Percentiles rank a stretch among this genome's conserved stretches.
phyloP scores from a whole-genome alignment of 2,329 filamentous ascomycete species.

The Helminthosporium solani region DNA sequence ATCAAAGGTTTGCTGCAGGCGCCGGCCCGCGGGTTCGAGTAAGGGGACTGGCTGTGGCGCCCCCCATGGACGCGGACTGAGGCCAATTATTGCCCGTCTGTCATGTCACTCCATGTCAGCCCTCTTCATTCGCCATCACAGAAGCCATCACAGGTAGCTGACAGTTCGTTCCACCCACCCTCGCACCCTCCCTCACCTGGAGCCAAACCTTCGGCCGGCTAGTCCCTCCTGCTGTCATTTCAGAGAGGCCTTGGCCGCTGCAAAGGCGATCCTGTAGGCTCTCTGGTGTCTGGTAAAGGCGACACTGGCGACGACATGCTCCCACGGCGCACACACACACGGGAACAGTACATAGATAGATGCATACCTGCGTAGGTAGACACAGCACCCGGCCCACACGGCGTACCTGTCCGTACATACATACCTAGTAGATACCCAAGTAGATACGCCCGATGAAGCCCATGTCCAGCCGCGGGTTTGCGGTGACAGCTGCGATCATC shows the following conservation, averaged over 20 bases:
- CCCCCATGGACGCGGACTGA: slow-evolving; percentile 16
- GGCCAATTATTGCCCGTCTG: slow-evolving; percentile 21
- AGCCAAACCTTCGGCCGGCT: slow-evolving; percentile 13
- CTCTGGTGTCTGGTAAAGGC: slow-evolving; percentile 19
- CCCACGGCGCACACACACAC: too few species aligned
- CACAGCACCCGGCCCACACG: too few species aligned
- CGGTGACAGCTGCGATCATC: slow-evolving; percentile 37
- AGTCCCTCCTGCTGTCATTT: slow-evolving; percentile 16
- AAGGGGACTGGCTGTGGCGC: slow-evolving; percentile 30
- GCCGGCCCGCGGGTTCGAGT: slow-evolving; percentile 24
- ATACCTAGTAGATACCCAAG: slow-evolving; percentile 9
- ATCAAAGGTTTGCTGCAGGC: slow-evolving; percentile 21
- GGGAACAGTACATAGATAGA: too few species aligned
- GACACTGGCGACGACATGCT: too few species aligned
- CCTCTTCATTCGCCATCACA: slow-evolving; percentile 17
- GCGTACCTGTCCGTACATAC: too few species aligned
- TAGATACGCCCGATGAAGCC: not conserved
- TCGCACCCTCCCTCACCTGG: slow-evolving; percentile 25
- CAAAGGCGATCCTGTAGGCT: slow-evolving; percentile 39
- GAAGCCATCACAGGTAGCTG: slow-evolving; percentile 11
- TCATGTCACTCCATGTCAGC: slow-evolving; percentile 12
- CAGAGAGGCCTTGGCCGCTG: slow-evolving; percentile 21
- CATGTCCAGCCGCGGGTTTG: too few species aligned
- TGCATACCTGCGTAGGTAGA: too few species aligned
- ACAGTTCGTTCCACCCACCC: slow-evolving; percentile 16